Evolutionary conservation across 257 asterid species (phyloP).

Genomic region (Plectranthus barbatus): DNA sequence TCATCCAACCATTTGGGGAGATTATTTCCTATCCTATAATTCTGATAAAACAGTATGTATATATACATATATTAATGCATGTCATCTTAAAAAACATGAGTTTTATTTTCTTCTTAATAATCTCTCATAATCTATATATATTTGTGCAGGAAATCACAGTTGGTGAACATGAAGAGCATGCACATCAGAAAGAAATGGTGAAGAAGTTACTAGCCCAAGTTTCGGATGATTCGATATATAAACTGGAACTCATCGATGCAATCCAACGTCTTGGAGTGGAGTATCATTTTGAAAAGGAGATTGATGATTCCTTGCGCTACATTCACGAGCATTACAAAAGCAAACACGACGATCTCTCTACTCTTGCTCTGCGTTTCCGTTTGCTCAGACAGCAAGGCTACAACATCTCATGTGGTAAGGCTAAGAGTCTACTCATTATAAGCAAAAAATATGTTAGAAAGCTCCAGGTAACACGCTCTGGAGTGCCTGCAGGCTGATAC

Average conservation of each 20-base stretch:
- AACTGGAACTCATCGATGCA: not conserved
- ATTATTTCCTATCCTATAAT: not conserved
- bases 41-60: not conserved
- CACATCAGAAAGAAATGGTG: not conserved
- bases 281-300: not conserved
- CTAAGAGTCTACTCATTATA: too few species aligned
- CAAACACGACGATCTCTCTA: not conserved
- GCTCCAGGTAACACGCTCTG: too few species aligned
- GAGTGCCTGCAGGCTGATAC: too few species aligned
- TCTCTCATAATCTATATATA: not conserved
- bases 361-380: not conserved
- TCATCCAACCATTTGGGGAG: not conserved
- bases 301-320: not conserved
- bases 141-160: not conserved
- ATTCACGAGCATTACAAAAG: not conserved
- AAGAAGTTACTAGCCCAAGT: not conserved
- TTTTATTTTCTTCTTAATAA: too few species aligned
- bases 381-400: not conserved
- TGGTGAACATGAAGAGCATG: not conserved
- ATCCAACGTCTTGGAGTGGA: slow-evolving; percentile 2
- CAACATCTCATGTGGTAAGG: not conserved
- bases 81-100: too few species aligned
- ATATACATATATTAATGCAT: too few species aligned
- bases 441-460: too few species aligned
- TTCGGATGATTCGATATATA: not conserved